Base-by-base conservation (phyloP, 495 filamentous ascomycete species). In the Annulohypoxylon maeteangense region DNA sequence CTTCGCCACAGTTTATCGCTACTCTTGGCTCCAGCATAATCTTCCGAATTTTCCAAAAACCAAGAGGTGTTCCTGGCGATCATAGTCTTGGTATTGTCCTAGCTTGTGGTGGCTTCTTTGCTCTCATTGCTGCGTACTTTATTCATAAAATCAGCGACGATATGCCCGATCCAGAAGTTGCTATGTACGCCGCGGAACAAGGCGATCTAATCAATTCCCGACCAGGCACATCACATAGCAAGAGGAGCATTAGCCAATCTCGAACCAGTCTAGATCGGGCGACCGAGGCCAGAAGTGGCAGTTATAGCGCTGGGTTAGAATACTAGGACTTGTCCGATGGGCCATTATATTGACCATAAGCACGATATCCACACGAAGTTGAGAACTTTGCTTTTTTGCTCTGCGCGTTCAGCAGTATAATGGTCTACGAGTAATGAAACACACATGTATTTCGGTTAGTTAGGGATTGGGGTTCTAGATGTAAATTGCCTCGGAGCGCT, bases 41-140 rank as follows among this genome's bases (percentile, higher is more conserved):
- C 58, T 97, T 97, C 81, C 88, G 87, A 68, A 78, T 86, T 27
- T 85, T 93, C 72, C 94, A 97, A 79, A 95, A 94, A 78, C 92
- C 91, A 8, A 83, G 94, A 56, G 93, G 93, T 12, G 86, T 84
- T 42, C 90, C 91, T 5, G 94, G 92, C 65, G 94, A 97, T 82
- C 86, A 91, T 68, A 95, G 92, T 75, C 92, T 97, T 31, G 90
- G 90, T 14, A 93, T 94, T 82, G 92, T 95, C 55, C 79, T 97
- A 63, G 86, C 94, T 16, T 88, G 92, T 67, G 93, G 92, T 8
- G 94, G 94, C 2, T 81, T 91, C 56, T 90, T 90, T 57, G 93
- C 93, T 4, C 75, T 96, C 32, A 79, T 91, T 25, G 93, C 94
- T 25, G 92, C 91, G n/a, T 92, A 84, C 54, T 82, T 93, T 67